Percentiles rank a stretch among this genome's conserved stretches.
phyloP scores from a whole-genome alignment of 768 basidiomycete genomes.

The Pleurotus eryngii region DNA sequence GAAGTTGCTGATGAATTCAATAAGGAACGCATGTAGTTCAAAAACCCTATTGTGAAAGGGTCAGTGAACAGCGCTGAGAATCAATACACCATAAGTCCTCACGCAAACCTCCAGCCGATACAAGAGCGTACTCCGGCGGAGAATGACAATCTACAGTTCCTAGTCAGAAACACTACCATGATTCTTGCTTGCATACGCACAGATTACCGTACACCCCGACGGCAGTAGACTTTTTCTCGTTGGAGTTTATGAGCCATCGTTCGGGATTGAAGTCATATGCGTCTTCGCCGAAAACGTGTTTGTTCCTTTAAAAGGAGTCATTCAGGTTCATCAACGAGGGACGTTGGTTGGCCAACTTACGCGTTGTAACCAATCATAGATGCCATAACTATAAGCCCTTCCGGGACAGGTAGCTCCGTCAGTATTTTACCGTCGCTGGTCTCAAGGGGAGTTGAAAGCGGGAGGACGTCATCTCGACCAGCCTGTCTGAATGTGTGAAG shows the following conservation, averaged over 20 bases:
- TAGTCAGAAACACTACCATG: not conserved
- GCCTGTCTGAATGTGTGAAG: slow-evolving; percentile 14
- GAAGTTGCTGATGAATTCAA: slow-evolving; percentile 51
- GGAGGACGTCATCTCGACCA: slow-evolving; percentile 24
- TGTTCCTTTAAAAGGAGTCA: slow-evolving; percentile 17
- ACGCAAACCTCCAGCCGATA: slow-evolving; percentile 29
- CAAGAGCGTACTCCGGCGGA: slow-evolving; percentile 21
- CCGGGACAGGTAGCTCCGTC: slow-evolving; percentile 34
- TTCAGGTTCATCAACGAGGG: not conserved
- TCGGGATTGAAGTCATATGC: slow-evolving; percentile 39
- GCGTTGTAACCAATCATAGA: slow-evolving; percentile 23
- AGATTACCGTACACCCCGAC: slow-evolving; percentile 30
- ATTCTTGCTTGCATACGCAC: slow-evolving; percentile 17
- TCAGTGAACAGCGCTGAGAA: not conserved
- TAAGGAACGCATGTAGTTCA: slow-evolving; percentile 59
- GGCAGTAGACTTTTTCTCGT: slow-evolving; percentile 21
- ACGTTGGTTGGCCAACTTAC: not conserved
- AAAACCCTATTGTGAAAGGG: slow-evolving; percentile 24
- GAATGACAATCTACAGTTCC: slow-evolving; percentile 17
- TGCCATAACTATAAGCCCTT: slow-evolving; percentile 36
- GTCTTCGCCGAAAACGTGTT: slow-evolving; percentile 38
- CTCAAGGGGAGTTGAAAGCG: slow-evolving; percentile 40
- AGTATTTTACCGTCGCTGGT: slow-evolving; percentile 32
- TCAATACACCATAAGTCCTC: not conserved
- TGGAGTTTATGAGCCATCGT: slow-evolving; percentile 31